Evolutionary conservation across 2,329 filamentous ascomycete species (phyloP), one percentile per base, ranked within the genome.

Genomic region (Beauveria varroae): DNA sequence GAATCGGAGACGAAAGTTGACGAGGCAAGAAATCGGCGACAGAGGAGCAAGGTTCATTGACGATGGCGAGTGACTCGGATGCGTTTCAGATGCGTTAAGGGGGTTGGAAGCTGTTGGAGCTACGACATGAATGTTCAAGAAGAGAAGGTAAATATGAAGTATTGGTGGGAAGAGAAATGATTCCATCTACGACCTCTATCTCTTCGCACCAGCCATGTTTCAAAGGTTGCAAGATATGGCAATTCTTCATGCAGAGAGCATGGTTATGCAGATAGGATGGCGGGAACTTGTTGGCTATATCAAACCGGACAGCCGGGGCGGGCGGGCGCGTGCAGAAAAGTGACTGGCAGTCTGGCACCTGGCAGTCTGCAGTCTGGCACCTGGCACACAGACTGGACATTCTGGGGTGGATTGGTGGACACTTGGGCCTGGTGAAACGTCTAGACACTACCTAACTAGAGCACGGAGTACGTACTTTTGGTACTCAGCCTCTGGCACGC

Each of bases 21-120:
- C 9, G 47, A 43, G 9, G 20, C 12, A 20, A 24, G 52, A 24
- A 41, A 26, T 18, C 8, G 18, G 18, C 16, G 12, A 26, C 10
- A 9, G n/a, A 16, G 9, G 22, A 16, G 7, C 14, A 24, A 14
- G 20, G 28, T 24, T 56, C 16, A 16, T 5, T n/a, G 52, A 55
- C 41, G 34, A 47, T 57, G 20, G 43, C 22, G 22, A 50, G 55
- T 47, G 54, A 57, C 34, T 57, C 44, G 55, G 55, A 57, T 57
- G 44, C 44, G 55, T 57, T 57, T 57, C 55, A 57, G 55, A 22
- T 18, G 44, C 41, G 55, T 57, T 20, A 18, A n/a, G 41, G 41
- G 16, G 18, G 41, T 18, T 18, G 41, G 18, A 18, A 43, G 41
- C 41, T 43, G 41, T 43, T 43, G 41, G 41, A 43, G n/a, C 34